Conservation (phyloP, 2,329 filamentous ascomycete species). For the Graphiopsis chlorocephala region DNA sequence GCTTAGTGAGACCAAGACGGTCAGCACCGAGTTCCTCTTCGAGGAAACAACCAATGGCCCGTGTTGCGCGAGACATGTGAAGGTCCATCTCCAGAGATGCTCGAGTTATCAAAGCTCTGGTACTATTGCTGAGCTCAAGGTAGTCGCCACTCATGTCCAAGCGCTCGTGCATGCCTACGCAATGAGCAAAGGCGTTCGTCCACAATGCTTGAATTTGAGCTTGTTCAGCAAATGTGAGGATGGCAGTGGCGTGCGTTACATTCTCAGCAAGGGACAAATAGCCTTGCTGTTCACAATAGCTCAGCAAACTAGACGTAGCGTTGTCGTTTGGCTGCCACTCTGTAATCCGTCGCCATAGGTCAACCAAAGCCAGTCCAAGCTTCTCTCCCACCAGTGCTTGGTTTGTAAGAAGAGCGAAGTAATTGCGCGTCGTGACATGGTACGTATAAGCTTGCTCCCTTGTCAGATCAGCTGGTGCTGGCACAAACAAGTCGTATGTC, state of each 20-base stretch:
- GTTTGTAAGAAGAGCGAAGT: conserved; percentile 68
- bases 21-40: conserved; percentile 67
- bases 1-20: conserved; percentile 61
- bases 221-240: conserved; percentile 65
- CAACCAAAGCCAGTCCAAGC: conserved; percentile 62
- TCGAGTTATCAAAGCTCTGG: conserved; percentile 63
- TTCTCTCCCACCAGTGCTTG: conserved; percentile 66
- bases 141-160: conserved; percentile 59
- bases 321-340: conserved; percentile 37
- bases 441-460: conserved; percentile 58
- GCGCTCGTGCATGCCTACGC: conserved; percentile 70
- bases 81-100: conserved; percentile 64
- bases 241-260: conserved; percentile 65
- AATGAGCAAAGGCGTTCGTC: conserved; percentile 72
- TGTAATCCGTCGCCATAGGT: conserved; percentile 63
- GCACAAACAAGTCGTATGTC: conserved; percentile 64
- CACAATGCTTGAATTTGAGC: conserved; percentile 65
- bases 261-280: conserved; percentile 66
- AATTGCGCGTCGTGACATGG: conserved; percentile 69
- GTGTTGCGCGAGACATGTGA: conserved; percentile 57
- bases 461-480: conserved; percentile 56
- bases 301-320: conserved; percentile 45
- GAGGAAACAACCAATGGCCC: conserved; percentile 64
- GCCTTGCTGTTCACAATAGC: conserved; percentile 66
- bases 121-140: conserved; percentile 51